Evolutionary conservation across 2,329 filamentous ascomycete species (phyloP), one percentile per base, ranked within the genome.

Genomic region (Decorospora gaudefroyi): DNA sequence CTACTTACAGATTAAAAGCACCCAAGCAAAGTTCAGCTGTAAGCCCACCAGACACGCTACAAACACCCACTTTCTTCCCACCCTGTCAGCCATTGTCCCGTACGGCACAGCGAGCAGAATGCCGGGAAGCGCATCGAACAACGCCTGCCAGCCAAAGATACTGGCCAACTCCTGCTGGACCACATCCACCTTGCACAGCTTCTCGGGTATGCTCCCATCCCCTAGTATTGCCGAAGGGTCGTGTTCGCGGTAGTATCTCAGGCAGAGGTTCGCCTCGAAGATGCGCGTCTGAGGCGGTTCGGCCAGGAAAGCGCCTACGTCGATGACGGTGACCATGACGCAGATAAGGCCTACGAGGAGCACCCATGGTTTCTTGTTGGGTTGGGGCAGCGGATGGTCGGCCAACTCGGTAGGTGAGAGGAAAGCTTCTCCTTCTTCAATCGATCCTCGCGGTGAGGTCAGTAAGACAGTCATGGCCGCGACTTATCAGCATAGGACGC

Each of bases 81-180:
- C 64, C 27, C 69, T 71, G 51, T 79, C 77, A 9, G 76, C 74
- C 52, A 79, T 64, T 21, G 75, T 70, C 33, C 77, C 76, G 46
- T 76, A 77, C 0, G 76, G 76, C 29, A 78, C 69, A 2, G 75
- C 74, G 38, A 78, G 58, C 11, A 79, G 48, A 13, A 76, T 73
- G 41, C 73, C 72, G 53, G 63, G 56, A 13, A 65, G 58, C 15
- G 57, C 73, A 54, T 77, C 74, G 46, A 77, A 78, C 40, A 75
- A 75, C 48, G 76, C 74, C 57, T 73, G 70, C 63, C 76, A 76
- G 2, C 75, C 76, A 51, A 78, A 76, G 9, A 79, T 73, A 39
- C 74, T 73, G 1, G 76, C 76, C 53, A 79, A 51, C 56, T 75
- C 72, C 32, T 74, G 68, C 53, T 79, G 76, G 13, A 79, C 69